phyloP scores from a whole-genome alignment of 2,329 filamentous ascomycete species.

The Colletotrichum chrysophilum region DNA sequence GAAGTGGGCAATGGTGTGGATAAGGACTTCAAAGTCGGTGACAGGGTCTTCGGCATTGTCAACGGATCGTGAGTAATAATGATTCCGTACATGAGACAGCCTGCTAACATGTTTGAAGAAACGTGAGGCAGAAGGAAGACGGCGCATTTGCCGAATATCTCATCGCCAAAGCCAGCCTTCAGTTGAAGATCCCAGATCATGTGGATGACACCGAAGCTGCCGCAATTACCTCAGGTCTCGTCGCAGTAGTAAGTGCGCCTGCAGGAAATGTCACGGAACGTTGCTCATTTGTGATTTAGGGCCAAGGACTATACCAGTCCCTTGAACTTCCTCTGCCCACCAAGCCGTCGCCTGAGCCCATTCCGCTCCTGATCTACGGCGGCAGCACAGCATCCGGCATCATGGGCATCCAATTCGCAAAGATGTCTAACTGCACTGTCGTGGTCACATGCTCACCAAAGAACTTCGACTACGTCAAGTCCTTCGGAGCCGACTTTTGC shows the following conservation, averaged over 20 bases:
- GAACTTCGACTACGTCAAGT: constrained; percentile 44
- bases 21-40: constrained; percentile 49
- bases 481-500: constrained; percentile 48
- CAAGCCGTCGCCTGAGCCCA: constrained; percentile 36
- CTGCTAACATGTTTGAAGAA: constrained; percentile 23
- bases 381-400: constrained; percentile 63
- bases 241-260: constrained; percentile 36
- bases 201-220: constrained; percentile 53
- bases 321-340: constrained; percentile 52
- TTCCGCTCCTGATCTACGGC: constrained; percentile 49
- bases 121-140: constrained; percentile 39
- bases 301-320: constrained; percentile 52
- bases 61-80: constrained; percentile 34
- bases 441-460: constrained; percentile 41
- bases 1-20: constrained; percentile 47
- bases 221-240: constrained; percentile 43
- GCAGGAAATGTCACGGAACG: not conserved
- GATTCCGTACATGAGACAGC: accelerated
- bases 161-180: constrained; percentile 41
- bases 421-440: constrained; percentile 43
- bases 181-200: constrained; percentile 48
- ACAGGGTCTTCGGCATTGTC: constrained; percentile 46
- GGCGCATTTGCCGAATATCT: constrained; percentile 49
- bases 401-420: constrained; percentile 52
- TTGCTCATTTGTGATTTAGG: constrained; percentile 26